These are phyloP conservation scores for Lachnellula arida DNA, from an alignment of 2,329 filamentous ascomycete genomes.

Conservation along the genomic window DNA sequence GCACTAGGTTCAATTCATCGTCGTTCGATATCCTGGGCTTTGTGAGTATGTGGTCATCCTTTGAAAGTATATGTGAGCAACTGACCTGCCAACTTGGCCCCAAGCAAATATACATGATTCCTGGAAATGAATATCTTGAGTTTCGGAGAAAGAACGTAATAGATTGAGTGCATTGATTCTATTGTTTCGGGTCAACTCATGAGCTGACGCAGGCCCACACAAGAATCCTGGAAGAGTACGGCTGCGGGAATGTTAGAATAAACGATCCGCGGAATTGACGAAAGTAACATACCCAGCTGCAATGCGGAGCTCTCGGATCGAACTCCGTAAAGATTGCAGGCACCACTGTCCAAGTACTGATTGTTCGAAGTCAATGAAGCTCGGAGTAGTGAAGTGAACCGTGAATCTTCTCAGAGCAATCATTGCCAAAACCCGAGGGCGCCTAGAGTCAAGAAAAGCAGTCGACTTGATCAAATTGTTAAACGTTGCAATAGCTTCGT, in stretches of 20 bases:
- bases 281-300: slow-evolving; percentile 56
- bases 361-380: slow-evolving; percentile 60
- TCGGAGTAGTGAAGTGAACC: slow-evolving; percentile 56
- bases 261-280: background rate
- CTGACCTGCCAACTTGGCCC: slow-evolving; percentile 71
- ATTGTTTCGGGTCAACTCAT: slow-evolving; percentile 52
- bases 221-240: slow-evolving; percentile 65
- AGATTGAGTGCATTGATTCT: slow-evolving; percentile 65
- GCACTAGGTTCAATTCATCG: slow-evolving; percentile 78
- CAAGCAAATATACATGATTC: slow-evolving; percentile 84
- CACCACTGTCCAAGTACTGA: slow-evolving; percentile 75
- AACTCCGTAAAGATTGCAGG: slow-evolving; percentile 75
- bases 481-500: slow-evolving; percentile 44
- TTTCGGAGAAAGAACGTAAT: slow-evolving; percentile 67
- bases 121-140: slow-evolving; percentile 60
- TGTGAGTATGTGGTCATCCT: slow-evolving; percentile 6
- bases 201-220: slow-evolving; percentile 40
- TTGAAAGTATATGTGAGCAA: slow-evolving; percentile 19
- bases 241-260: slow-evolving; percentile 35
- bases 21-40: slow-evolving; percentile 61
- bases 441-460: slow-evolving; percentile 50
- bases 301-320: slow-evolving; percentile 77
- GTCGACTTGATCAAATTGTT: slow-evolving; percentile 39
- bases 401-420: slow-evolving; percentile 64
- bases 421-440: slow-evolving; percentile 66